Evolutionary conservation across 1,139 yeast species (phyloP), one percentile per base, ranked within the genome.

Genomic region (Ogataea hybrid): DNA sequence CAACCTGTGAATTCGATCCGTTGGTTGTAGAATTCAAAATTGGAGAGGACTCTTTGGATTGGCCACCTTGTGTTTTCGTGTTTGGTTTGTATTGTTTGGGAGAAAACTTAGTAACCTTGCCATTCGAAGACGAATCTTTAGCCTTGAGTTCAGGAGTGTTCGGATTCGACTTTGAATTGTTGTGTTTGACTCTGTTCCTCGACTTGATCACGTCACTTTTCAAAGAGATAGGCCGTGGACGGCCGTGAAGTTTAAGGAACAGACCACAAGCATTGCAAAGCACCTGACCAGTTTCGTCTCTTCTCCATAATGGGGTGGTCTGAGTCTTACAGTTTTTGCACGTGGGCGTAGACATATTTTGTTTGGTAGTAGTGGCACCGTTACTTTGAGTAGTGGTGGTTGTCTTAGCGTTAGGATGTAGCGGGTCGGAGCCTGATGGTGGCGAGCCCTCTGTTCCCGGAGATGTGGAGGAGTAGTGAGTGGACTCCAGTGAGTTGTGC

Each of bases 251-350:
- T 65, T 90, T 90, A 49, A 89, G 69, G 58, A 90, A 90, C 41
- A 90, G 71, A 0, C 97, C 97, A 68, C 97, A 90, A 4, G 97
- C 97, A 67, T 90, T 90, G 63, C 97, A 90, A 39, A 90, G 73
- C 12, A 88, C 95, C 53, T 87, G 94, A 14, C 97, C 97, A 14
- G 85, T 78, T 59, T 89, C 96, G 63, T 89, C 96, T 53, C 97
- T 73, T 63, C 97, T 75, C 97, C 97, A 90, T 21, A 90, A 69
- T 1, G 97, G 97, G 1, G 97, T 90, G 1, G 92, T 89, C 47
- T 87, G 85, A 5, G 97, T 90, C 55, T 83, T 77, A 67, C 97
- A 90, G 63, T 90, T 90, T 53, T 84, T 87, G 63, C 97, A 90
- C 17, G 84, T 75, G 1, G 96, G 90, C 31, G 79, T 69, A 6